Conservation (phyloP, 2,329 filamentous ascomycete species). For the Helotiales sp. region DNA sequence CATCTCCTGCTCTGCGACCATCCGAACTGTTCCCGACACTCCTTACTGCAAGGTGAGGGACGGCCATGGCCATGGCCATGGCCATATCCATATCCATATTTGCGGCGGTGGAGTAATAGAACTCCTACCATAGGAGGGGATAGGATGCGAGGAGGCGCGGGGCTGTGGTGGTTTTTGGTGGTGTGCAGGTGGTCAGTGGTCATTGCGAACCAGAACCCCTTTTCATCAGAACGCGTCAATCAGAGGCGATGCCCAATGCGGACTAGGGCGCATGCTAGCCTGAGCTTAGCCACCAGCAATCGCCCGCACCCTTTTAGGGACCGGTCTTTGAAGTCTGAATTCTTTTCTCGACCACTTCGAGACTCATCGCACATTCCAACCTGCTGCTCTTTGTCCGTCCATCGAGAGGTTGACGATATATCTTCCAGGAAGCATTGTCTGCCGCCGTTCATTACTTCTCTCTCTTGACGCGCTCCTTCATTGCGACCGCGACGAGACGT, state of each 20-base stretch:
- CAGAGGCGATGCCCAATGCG: neutral
- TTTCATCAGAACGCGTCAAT: neutral
- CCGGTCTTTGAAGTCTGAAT: neutral
- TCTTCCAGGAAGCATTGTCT: neutral
- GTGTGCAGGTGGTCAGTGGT: too few relatives aligned
- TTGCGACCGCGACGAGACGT: constrained; percentile 20
- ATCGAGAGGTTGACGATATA: constrained; percentile 6
- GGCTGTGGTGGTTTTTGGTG: too few relatives aligned
- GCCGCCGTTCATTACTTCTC: constrained; percentile 17
- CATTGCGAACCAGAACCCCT: too few relatives aligned
- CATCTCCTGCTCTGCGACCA: neutral
- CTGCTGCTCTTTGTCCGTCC: constrained; percentile 1
- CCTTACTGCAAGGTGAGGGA: neutral
- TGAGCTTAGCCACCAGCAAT: neutral
- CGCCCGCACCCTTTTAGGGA: neutral
- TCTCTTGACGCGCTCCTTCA: constrained; percentile 15
- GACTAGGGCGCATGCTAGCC: neutral
- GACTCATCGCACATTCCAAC: neutral
- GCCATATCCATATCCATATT: neutral
- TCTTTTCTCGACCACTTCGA: neutral
- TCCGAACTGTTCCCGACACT: neutral
- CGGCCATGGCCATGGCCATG: too few relatives aligned
- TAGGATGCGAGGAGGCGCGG: neutral
- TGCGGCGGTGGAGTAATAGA: neutral
- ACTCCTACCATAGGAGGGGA: neutral